Conservation (phyloP, 257 asterid genomes). For the Schizonepeta tenuifolia region DNA sequence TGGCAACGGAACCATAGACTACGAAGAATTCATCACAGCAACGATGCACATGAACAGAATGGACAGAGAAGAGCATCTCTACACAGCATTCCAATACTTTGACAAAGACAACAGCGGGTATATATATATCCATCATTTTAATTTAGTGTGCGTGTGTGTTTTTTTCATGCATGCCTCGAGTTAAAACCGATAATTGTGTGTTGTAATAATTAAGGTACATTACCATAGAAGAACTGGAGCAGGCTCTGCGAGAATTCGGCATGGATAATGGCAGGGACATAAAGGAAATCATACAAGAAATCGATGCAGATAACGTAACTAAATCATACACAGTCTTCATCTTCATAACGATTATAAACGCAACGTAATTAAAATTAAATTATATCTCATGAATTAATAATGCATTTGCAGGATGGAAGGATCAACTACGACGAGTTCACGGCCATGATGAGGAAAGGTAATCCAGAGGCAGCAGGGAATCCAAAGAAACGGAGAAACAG, state of each 20-base stretch:
- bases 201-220: constrained; percentile 49
- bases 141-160: too few relatives aligned
- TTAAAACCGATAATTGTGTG: background rate
- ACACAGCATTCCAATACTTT: constrained; percentile 66
- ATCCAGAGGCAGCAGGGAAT: constrained; percentile 63
- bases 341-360: background rate
- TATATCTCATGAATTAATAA: background rate
- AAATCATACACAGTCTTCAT: background rate
- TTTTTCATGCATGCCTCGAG: background rate
- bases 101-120: constrained; percentile 68
- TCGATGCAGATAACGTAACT: constrained; percentile 64
- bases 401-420: constrained; percentile 66
- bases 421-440: constrained; percentile 82
- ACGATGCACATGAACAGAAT: constrained; percentile 67
- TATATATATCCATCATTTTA: background rate
- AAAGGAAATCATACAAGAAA: constrained; percentile 73
- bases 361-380: background rate
- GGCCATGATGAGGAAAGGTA: constrained; percentile 91
- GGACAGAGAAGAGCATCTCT: constrained; percentile 74
- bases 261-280: constrained; percentile 71
- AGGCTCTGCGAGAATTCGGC: constrained; percentile 77
- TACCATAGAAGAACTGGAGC: constrained; percentile 82
- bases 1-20: constrained; percentile 66
- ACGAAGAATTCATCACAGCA: constrained; percentile 71
- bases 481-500: constrained; percentile 70